Evolutionary conservation across 495 filamentous ascomycete species (phyloP), one percentile per base, ranked within the genome.

Genomic region (Hypoxylon fragiforme): DNA sequence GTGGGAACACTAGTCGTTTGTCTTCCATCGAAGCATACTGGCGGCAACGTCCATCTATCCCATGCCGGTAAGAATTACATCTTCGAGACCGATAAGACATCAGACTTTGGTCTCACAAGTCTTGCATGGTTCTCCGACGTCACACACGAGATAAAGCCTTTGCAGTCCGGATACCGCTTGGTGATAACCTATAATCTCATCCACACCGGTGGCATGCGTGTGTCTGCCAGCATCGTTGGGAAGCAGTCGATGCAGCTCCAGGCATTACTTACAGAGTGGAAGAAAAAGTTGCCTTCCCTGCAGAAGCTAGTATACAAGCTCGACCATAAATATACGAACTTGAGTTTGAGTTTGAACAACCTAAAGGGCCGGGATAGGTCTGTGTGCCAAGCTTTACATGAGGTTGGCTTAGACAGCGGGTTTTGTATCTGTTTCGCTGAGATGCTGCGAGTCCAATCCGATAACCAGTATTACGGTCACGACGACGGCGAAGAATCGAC

Each of bases 101-200:
- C 54, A 12, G 31, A 31, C 4, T 65, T 59, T 37, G 66, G 65
- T 16, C 60, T 66, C 11, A 73, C 73, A 7, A 75, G 69, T 41
- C 56, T 76, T 3, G 72, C 77, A 7, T 82, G 77, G 79, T 73
- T 75, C 60, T 68, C 77, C 0, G 77, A 82, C 53, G 76, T 83
- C 14, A 68, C 58, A 4, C 79, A 83, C 53, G 77, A 77, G 58
- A 66, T 81, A 26, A 71, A 68, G 14, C 73, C 69, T 0, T 70
- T 85, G 1, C 60, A 45, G 9, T 72, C 69, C 14, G 78, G 80
- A 3, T 70, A 73, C 53, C 76, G 79, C 6, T 52, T 77, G 11
- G 78, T 80, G 7, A 55, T 82, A 15, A 77, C 73, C 0, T 83
- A 81, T 53, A 85, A 81, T 47, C 66, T 84, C 19, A 68, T 77